A percentile compares a stretch with the other conserved stretches of the same genome.
Evolutionary conservation across 1,284 basidiomycete genomes (phyloP).

Genomic region (Coniferiporia weirii): DNA sequence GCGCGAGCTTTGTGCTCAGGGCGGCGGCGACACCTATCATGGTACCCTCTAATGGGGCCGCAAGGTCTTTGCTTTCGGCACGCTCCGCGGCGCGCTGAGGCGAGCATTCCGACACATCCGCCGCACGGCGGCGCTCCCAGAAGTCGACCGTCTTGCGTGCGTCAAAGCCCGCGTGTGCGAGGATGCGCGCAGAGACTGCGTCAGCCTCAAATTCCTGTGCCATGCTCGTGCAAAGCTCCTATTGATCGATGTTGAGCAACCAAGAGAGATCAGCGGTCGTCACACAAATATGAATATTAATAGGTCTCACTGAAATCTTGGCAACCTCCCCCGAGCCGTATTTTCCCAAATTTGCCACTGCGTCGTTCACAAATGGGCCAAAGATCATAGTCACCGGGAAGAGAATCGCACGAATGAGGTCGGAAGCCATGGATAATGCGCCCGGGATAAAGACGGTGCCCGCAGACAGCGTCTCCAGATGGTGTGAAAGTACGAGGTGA

Average conservation of each 20-base stretch:
- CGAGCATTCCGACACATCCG: slow-evolving; percentile 35
- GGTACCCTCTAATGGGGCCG: neutral
- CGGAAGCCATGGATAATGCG: slow-evolving; percentile 68
- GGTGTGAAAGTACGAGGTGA: slow-evolving; percentile 82
- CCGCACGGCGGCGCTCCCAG: slow-evolving; percentile 53
- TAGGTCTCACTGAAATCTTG: slow-evolving; percentile 43
- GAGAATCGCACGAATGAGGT: slow-evolving; percentile 82
- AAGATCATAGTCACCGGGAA: slow-evolving; percentile 86
- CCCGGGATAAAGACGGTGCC: slow-evolving; percentile 78
- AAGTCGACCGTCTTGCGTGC: slow-evolving; percentile 68
- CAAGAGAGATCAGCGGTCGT: slow-evolving; percentile 9
- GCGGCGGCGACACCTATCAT: neutral
- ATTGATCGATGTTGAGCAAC: neutral
- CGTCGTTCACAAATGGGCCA: slow-evolving; percentile 89
- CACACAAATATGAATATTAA: slow-evolving; percentile 26
- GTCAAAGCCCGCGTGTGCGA: slow-evolving; percentile 84
- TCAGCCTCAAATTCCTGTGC: slow-evolving; percentile 86
- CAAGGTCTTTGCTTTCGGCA: neutral
- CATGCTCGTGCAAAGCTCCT: slow-evolving; percentile 63
- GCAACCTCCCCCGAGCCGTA: slow-evolving; percentile 69
- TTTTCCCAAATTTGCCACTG: slow-evolving; percentile 74
- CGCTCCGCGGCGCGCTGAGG: slow-evolving; percentile 21
- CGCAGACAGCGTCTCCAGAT: slow-evolving; percentile 83
- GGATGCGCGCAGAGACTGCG: slow-evolving; percentile 79
- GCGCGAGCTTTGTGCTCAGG: slow-evolving; percentile 4